phyloP scores from a whole-genome alignment of 495 filamentous ascomycete species.

The Cryomyces antarcticus region DNA sequence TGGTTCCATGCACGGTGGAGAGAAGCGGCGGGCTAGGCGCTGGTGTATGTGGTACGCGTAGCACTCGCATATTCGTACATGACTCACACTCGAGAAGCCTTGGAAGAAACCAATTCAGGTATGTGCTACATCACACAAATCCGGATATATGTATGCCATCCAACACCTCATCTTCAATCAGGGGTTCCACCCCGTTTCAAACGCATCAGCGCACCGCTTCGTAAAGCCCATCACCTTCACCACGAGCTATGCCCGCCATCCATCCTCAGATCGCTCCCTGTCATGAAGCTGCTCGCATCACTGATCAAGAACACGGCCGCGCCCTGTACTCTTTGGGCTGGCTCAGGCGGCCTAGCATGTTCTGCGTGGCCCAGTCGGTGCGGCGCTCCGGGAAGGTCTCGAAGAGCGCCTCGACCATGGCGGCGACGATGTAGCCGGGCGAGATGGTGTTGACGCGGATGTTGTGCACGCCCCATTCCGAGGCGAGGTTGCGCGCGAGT shows the following conservation, averaged over 20 bases:
- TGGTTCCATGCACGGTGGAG: too few species aligned
- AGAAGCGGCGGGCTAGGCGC: too few species aligned
- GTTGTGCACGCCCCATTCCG: slow-evolving; percentile 67
- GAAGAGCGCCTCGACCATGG: slow-evolving; percentile 70
- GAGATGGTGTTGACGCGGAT: slow-evolving; percentile 94
- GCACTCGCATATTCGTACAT: too few species aligned
- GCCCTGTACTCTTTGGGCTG: slow-evolving; percentile 56
- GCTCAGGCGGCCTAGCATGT: slow-evolving; percentile 72
- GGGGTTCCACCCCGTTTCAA: too few species aligned
- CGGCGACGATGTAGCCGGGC: slow-evolving; percentile 87
- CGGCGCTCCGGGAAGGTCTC: slow-evolving; percentile 51
- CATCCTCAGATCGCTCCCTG: slow-evolving; percentile 16
- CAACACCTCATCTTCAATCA: too few species aligned
- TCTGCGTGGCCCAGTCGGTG: slow-evolving; percentile 63
- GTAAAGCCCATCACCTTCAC: too few species aligned
- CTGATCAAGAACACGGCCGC: slow-evolving; percentile 47
- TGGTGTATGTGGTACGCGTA: too few species aligned
- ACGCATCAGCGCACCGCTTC: too few species aligned
- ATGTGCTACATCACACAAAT: too few species aligned
- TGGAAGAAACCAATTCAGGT: too few species aligned
- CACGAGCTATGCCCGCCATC: slow-evolving; percentile 20
- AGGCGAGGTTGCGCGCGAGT: slow-evolving; percentile 64
- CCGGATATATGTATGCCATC: too few species aligned
- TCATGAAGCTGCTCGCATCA: slow-evolving; percentile 74
- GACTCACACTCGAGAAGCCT: too few species aligned